phyloP scores from a whole-genome alignment of 2,329 filamentous ascomycete genomes.

The Aspergillus felis region DNA sequence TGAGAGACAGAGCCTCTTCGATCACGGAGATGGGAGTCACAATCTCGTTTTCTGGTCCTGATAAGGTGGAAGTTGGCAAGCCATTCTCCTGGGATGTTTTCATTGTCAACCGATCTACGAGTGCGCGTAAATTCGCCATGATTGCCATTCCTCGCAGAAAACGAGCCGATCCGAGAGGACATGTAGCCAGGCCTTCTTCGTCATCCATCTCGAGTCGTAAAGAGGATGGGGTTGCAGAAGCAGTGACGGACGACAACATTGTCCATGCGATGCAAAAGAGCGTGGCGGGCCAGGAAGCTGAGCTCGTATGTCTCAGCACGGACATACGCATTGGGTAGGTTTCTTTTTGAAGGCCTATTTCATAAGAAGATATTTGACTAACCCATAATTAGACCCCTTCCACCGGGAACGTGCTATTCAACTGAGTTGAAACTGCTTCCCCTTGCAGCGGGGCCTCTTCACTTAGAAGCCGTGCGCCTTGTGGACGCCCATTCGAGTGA shows the following conservation, averaged over 20 bases:
- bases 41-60: constrained; percentile 54
- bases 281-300: constrained; percentile 46
- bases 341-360: not conserved
- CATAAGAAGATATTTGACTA: constrained; percentile 1
- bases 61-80: constrained; percentile 47
- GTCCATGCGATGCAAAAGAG: constrained; percentile 54
- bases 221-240: constrained; percentile 43
- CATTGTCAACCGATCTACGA: constrained; percentile 56
- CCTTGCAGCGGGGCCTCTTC: constrained; percentile 48
- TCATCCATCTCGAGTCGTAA: constrained; percentile 40
- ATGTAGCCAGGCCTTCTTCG: constrained; percentile 43
- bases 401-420: constrained; percentile 54
- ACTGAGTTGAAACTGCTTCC: constrained; percentile 54
- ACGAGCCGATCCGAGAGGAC: constrained; percentile 37
- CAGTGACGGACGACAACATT: constrained; percentile 55
- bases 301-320: constrained; percentile 54
- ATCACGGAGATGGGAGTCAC: constrained; percentile 46
- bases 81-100: constrained; percentile 56
- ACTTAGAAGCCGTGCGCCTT: constrained; percentile 51
- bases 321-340: constrained; percentile 57
- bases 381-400: constrained; percentile 43
- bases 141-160: constrained; percentile 50
- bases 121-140: constrained; percentile 52
- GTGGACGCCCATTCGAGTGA: constrained; percentile 55
- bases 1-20: constrained; percentile 36